Evolutionary conservation across 2,329 filamentous ascomycete genomes (phyloP).

Genomic region (Aspergillus unguis): DNA sequence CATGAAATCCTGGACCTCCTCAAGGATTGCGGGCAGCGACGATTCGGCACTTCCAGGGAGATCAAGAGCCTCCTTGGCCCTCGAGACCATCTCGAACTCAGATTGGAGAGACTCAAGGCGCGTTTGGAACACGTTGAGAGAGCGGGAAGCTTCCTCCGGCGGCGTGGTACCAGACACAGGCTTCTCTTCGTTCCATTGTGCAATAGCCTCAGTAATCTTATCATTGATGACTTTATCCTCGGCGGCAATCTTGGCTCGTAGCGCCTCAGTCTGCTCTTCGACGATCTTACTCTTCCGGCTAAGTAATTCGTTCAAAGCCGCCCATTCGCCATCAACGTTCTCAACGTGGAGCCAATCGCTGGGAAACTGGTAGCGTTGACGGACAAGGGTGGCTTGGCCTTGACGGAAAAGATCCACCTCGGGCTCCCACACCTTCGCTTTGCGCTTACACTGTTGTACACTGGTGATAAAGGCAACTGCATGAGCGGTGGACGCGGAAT

Average conservation of each 20-base stretch:
- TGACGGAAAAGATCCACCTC: constrained; percentile 96
- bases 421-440: constrained; percentile 89
- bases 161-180: constrained; percentile 92
- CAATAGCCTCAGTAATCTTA: constrained; percentile 79
- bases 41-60: constrained; percentile 76
- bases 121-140: constrained; percentile 75
- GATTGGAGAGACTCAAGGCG: constrained; percentile 81
- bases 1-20: constrained; percentile 98
- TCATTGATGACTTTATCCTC: constrained; percentile 89
- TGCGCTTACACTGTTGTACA: constrained; percentile 92
- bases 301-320: constrained; percentile 85
- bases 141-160: constrained; percentile 80
- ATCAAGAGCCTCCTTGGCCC: constrained; percentile 94
- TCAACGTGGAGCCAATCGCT: constrained; percentile 93
- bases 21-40: constrained; percentile 77
- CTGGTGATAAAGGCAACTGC: constrained; percentile 98
- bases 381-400: constrained; percentile 84
- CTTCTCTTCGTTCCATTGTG: constrained; percentile 93
- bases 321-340: constrained; percentile 95
- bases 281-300: constrained; percentile 92
- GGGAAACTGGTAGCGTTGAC: constrained; percentile 91
- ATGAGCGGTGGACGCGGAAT: constrained; percentile 92
- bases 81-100: constrained; percentile 89
- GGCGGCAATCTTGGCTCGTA: constrained; percentile 89
- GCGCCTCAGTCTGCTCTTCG: constrained; percentile 89